A percentile compares a stretch with the other conserved stretches of the same genome.
Evolutionary conservation across 2,329 filamentous ascomycete species (phyloP).

Genomic region (Penicillium sp.): DNA sequence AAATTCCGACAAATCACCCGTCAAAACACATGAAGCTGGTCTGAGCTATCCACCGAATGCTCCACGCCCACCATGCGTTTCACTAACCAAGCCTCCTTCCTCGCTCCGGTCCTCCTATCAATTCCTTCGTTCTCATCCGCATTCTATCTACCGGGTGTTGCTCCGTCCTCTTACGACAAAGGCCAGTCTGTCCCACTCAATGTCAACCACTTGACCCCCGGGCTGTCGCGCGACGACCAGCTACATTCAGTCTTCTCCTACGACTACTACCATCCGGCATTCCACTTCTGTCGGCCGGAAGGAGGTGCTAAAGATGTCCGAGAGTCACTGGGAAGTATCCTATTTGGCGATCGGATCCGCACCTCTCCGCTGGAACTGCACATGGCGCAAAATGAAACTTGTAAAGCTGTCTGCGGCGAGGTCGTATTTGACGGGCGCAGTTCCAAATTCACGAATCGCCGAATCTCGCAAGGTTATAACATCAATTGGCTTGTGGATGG

Average conservation of each 20-base stretch:
- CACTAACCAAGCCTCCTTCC: conserved; percentile 34
- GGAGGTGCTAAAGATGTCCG: conserved; percentile 77
- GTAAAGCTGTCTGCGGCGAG: conserved; percentile 75
- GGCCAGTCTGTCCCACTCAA: conserved; percentile 81
- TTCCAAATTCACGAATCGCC: conserved; percentile 77
- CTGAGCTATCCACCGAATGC: conserved; percentile 24
- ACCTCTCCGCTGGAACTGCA: conserved; percentile 90
- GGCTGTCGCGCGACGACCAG: conserved; percentile 76
- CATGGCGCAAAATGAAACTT: conserved; percentile 86
- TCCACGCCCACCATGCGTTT: conserved; percentile 42
- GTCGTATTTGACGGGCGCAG: conserved; percentile 67
- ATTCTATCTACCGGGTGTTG: conserved; percentile 96
- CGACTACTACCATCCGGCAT: conserved; percentile 89
- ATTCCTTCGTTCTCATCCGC: conserved; percentile 56
- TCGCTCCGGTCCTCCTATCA: conserved; percentile 37
- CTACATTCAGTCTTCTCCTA: conserved; percentile 92
- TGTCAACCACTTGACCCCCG: conserved; percentile 90
- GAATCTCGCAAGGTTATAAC: conserved; percentile 84
- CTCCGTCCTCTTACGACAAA: conserved; percentile 84
- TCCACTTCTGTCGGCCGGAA: conserved; percentile 84
- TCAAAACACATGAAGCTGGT: conserved; percentile 17
- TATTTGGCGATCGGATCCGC: conserved; percentile 96
- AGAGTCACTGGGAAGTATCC: conserved; percentile 90
- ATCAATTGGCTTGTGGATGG: conserved; percentile 97
- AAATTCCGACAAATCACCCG: conserved; percentile 4